These are phyloP conservation scores for Candida arabinofermentans DNA, from an alignment of 805 yeast genomes.

Conservation along the genomic window DNA sequence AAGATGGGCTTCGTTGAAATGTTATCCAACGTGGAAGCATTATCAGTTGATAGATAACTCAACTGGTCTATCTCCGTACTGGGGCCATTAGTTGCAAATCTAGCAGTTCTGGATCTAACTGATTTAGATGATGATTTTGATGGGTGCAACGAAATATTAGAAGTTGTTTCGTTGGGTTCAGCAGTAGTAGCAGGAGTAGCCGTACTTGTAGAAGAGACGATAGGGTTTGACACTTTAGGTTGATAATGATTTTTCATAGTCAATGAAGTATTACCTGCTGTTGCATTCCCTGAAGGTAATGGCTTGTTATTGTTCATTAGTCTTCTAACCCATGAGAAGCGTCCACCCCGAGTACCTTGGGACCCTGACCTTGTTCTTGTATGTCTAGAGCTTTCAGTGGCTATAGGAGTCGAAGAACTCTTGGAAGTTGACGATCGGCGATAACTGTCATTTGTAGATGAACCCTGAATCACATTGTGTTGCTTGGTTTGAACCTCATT, in stretches of 20 bases:
- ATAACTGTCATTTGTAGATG: not conserved
- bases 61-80: constrained; percentile 8
- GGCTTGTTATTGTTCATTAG: constrained; percentile 29
- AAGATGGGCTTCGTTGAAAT: constrained; percentile 46
- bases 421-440: not conserved
- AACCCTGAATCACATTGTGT: not conserved
- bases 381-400: not conserved
- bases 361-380: constrained; percentile 2
- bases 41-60: constrained; percentile 17
- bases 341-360: constrained; percentile 9
- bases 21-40: constrained; percentile 28
- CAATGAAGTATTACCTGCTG: constrained; percentile 1
- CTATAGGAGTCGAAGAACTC: not conserved
- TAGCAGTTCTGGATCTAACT: constrained; percentile 1
- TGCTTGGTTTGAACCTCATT: too few species aligned
- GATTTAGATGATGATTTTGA: constrained; percentile 1
- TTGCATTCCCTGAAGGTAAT: constrained; percentile 1
- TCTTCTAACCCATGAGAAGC: constrained; percentile 34
- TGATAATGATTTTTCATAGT: not conserved
- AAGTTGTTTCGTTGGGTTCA: not conserved
- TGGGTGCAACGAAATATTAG: not conserved
- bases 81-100: not conserved
- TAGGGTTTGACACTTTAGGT: constrained; percentile 6
- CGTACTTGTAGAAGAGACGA: constrained; percentile 3
- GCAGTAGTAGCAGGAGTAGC: not conserved